These are phyloP conservation scores for Logfia minima DNA, from an alignment of 129 eudicot species.

Conservation along the genomic window DNA sequence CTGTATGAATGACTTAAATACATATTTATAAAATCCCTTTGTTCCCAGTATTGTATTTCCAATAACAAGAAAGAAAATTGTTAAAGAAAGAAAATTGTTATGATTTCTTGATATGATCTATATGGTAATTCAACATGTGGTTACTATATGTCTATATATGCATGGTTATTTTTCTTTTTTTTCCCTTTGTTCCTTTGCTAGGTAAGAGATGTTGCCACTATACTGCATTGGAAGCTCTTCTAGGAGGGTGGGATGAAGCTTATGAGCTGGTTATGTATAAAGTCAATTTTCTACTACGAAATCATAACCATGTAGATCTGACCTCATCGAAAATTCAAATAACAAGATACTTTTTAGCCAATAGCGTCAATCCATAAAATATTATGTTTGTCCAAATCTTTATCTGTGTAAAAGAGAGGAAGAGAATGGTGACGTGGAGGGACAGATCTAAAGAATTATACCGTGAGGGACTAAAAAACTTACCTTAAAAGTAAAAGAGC, in stretches of 20 bases:
- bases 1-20: constrained; percentile 71
- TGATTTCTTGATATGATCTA: constrained; percentile 25
- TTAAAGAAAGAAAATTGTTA: constrained; percentile 32
- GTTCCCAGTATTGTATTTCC: constrained; percentile 33
- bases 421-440: no score
- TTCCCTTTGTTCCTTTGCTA: constrained; percentile 54
- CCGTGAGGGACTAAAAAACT: no score
- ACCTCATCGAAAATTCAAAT: constrained; percentile 28
- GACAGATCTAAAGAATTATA: neutral
- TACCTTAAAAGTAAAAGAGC: no score
- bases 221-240: constrained; percentile 90
- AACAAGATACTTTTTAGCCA: constrained; percentile 26
- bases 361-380: neutral
- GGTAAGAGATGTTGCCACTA: constrained; percentile 95
- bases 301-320: constrained; percentile 32
- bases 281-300: constrained; percentile 19
- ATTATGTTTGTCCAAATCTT: constrained; percentile 7
- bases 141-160: constrained; percentile 39
- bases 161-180: constrained; percentile 43
- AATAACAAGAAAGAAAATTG: constrained; percentile 36
- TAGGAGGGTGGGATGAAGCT: constrained; percentile 44
- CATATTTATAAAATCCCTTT: constrained; percentile 28
- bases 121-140: constrained; percentile 25
- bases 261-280: constrained; percentile 32
- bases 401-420: neutral